These are phyloP conservation scores for Trapa incisa DNA, from an alignment of 345 rosid species.

Conservation along the genomic window DNA sequence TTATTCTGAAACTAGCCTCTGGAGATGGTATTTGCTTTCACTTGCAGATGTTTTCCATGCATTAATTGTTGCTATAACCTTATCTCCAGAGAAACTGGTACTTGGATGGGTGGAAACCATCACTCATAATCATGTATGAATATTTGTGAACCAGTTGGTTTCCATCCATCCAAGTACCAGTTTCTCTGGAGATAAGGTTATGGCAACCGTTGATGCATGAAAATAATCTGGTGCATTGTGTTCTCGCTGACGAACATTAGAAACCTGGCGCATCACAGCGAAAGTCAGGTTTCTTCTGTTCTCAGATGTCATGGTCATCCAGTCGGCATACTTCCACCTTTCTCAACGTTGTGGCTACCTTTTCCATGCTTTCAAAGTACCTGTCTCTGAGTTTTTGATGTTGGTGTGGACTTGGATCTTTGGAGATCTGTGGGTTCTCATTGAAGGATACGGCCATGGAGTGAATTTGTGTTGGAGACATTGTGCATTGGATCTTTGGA, in stretches of 20 bases:
- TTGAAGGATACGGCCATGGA: not conserved
- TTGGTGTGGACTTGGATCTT: constrained; percentile 5
- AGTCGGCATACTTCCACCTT: constrained; percentile 57
- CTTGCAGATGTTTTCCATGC: no score
- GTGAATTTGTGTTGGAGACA: not conserved
- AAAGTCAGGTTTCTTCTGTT: constrained; percentile 53
- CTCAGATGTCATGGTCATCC: constrained; percentile 45
- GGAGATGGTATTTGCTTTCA: no score
- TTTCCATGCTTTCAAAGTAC: not conserved
- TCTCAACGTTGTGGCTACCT: constrained; percentile 62
- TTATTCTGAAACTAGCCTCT: not conserved
- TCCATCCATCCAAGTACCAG: no score
- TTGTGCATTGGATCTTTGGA: constrained; percentile 8
- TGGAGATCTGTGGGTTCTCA: constrained; percentile 11
- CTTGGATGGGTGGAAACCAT: not conserved
- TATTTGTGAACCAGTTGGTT: no score
- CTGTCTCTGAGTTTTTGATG: not conserved
- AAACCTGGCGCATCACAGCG: no score
- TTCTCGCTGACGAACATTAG: no score
- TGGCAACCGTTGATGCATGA: no score
- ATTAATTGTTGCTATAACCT: not conserved
- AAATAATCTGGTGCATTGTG: no score
- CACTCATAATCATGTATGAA: not conserved
- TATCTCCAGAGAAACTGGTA: not conserved
- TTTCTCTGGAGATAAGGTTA: no score